Conservation (phyloP, 2,329 filamentous ascomycete species). For the Calonectria fujianensis region DNA sequence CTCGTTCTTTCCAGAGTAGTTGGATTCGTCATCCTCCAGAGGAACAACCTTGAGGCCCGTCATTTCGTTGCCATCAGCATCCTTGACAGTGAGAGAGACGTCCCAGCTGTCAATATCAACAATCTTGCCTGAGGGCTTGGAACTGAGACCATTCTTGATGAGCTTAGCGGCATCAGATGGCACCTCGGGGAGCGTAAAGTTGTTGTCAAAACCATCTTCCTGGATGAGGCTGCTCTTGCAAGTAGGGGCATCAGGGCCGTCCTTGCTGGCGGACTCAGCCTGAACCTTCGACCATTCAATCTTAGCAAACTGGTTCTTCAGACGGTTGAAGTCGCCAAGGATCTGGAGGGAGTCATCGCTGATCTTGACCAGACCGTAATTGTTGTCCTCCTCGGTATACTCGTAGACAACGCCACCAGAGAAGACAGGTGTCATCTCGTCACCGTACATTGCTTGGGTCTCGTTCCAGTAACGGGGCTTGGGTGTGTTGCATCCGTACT, state of each 20-base stretch:
- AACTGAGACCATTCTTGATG: conserved; percentile 84
- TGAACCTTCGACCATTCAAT: conserved; percentile 83
- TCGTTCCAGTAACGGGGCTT: conserved; percentile 85
- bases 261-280: conserved; percentile 73
- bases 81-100: conserved; percentile 68
- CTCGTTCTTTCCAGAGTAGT: conserved; percentile 67
- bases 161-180: conserved; percentile 78
- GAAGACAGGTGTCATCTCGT: conserved; percentile 80
- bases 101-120: conserved; percentile 80
- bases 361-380: conserved; percentile 79
- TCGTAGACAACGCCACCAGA: conserved; percentile 89
- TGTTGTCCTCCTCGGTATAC: conserved; percentile 82
- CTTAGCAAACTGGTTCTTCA: conserved; percentile 84
- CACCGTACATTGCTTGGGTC: conserved; percentile 82
- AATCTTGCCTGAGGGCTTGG: conserved; percentile 79
- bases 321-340: conserved; percentile 81
- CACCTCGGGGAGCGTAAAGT: conserved; percentile 85
- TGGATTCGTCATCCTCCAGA: conserved; percentile 66
- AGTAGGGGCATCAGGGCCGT: conserved; percentile 71
- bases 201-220: conserved; percentile 80
- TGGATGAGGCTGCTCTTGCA: conserved; percentile 82
- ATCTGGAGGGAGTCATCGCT: conserved; percentile 75
- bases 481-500: conserved; percentile 85
- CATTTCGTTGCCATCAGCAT: conserved; percentile 64
- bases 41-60: conserved; percentile 69